Evolutionary conservation across 768 basidiomycete species (phyloP), one percentile per base, ranked within the genome.

Genomic region (Gloeophyllum trabeum): DNA sequence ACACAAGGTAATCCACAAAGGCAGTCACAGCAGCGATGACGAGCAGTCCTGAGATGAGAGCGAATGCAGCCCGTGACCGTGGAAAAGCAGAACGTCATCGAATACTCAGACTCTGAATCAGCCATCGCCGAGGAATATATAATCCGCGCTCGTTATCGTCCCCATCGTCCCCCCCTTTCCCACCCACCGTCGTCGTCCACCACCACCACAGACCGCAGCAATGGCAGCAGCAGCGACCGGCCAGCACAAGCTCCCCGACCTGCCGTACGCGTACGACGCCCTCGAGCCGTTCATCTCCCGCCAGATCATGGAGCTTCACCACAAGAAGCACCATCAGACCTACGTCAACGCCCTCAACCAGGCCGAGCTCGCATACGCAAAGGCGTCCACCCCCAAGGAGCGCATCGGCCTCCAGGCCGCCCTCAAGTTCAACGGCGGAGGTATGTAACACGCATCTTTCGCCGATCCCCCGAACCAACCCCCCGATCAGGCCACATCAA

Each of bases 371-470:
- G 70, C 73, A 0, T 88, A 91, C 57, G 69, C 76, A 37, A 75
- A 76, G 51, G 67, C 83, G 0, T 50, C 63, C 2, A 73, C 79
- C 39, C 73, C 86, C 54, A 88, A 82, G 64, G 79, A 83, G 58
- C 75, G 79, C 49, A 91, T 96, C 54, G 80, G 77, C 19, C 81
- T 96, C 44, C 89, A 92, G 61, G 77, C 86, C 13, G 90, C 91
- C 4, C 70, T 96, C 61, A 91, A 86, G 65, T 97, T 97, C 73
- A 96, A 97, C 62, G 92, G 92, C 48, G 92, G 92, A 65, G 92
- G 91, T 82, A 57, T 54, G 76, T 64, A 18, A 18, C 24, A 19
- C 7, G 40, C 23, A 24, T 44, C 18, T 10, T 30, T 16, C 22
- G 34, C 16, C 5, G 6, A 32, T 24, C 25, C 24, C 14, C 38